phyloP scores from a whole-genome alignment of 768 basidiomycete species.

The Rubroboletus pulcherrimus region DNA sequence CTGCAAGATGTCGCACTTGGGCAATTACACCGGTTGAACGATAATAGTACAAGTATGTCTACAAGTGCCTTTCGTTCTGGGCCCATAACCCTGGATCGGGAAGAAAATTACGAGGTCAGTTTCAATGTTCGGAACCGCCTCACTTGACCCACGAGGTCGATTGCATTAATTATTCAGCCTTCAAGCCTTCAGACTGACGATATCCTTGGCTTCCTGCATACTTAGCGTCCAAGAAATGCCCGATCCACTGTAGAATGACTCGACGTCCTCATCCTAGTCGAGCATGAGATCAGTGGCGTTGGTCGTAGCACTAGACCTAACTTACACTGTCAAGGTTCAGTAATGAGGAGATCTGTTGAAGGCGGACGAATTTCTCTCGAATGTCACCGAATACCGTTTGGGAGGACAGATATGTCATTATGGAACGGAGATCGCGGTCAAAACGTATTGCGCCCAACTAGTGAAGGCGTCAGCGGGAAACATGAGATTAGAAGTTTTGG shows the following conservation, averaged over 20 bases:
- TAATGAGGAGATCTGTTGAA: constrained; percentile 91
- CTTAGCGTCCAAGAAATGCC: constrained; percentile 87
- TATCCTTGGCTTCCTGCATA: constrained; percentile 68
- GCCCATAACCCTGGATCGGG: not conserved
- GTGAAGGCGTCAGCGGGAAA: constrained; percentile 1
- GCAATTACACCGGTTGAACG: not conserved
- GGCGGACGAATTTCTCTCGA: constrained; percentile 84
- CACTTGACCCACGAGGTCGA: not conserved
- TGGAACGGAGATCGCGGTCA: constrained; percentile 84
- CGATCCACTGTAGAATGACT: constrained; percentile 91
- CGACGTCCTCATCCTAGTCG: constrained; percentile 84
- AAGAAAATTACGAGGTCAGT: not conserved
- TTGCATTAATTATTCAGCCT: constrained; percentile 1
- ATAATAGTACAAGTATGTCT: not conserved
- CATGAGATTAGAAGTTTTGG: not conserved
- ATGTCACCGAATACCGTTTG: constrained; percentile 90
- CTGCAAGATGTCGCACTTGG: not conserved
- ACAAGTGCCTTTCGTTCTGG: not conserved
- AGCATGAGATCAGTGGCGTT: constrained; percentile 5
- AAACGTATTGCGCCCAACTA: constrained; percentile 95
- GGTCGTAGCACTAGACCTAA: not conserved
- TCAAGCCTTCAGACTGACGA: constrained; percentile 54
- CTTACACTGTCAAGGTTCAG: constrained; percentile 79
- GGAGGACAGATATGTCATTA: constrained; percentile 77
- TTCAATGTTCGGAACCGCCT: not conserved